A percentile compares a stretch with the other conserved stretches of the same genome.
These are phyloP conservation scores for Trametes versicolor DNA, from an alignment of 1,284 basidiomycete species.

Conservation along the genomic window DNA sequence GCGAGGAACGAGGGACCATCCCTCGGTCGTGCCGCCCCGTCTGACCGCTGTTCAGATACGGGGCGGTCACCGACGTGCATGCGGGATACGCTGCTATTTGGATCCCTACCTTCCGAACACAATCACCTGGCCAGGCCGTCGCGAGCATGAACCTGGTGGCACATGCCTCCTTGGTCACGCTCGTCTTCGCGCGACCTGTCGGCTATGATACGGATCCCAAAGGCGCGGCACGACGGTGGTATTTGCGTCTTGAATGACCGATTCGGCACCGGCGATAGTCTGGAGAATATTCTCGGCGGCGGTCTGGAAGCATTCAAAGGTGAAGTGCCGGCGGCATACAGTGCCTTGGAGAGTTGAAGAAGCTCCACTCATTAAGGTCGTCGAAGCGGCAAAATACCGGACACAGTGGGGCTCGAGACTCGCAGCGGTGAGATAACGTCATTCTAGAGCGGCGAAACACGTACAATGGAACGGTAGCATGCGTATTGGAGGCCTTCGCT, in stretches of 20 bases:
- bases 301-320: constrained; percentile 6
- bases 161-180: constrained; percentile 2
- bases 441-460: constrained; percentile 1
- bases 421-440: constrained; percentile 7
- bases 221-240: neutral
- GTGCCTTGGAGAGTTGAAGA: constrained; percentile 19
- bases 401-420: constrained; percentile 1
- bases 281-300: constrained; percentile 29
- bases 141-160: neutral
- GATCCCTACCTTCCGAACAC: constrained; percentile 26
- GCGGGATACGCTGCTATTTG: constrained; percentile 11
- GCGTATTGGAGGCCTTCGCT: neutral
- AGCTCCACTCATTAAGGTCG: constrained; percentile 4
- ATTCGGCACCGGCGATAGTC: constrained; percentile 26
- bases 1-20: constrained; percentile 16
- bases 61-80: constrained; percentile 20
- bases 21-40: constrained; percentile 14
- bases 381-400: constrained; percentile 26
- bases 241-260: constrained; percentile 1
- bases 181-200: constrained; percentile 9
- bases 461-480: neutral
- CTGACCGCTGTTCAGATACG: constrained; percentile 22
- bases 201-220: constrained; percentile 2
- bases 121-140: constrained; percentile 10
- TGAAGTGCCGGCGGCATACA: constrained; percentile 21